Conservation (phyloP, 2,329 filamentous ascomycete species). For the Shiraia bambusicola region DNA sequence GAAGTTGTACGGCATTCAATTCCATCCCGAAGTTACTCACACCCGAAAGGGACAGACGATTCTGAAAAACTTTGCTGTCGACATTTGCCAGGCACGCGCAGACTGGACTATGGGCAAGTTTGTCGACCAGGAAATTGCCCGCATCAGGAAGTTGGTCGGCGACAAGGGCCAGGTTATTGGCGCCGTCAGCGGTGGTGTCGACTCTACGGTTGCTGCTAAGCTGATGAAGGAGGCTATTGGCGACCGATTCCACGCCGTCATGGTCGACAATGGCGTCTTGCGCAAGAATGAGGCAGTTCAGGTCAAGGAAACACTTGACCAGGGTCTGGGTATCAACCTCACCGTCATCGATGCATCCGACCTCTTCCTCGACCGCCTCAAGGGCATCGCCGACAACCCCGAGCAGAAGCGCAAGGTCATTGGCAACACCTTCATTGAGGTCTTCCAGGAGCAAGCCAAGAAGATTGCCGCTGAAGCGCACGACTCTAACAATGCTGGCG, state of each 20-base stretch:
- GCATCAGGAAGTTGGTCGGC: constrained; percentile 81
- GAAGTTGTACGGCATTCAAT: constrained; percentile 80
- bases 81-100: constrained; percentile 73
- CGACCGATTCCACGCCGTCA: constrained; percentile 78
- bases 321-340: constrained; percentile 86
- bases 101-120: constrained; percentile 90
- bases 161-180: constrained; percentile 79
- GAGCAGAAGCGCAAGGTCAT: constrained; percentile 93
- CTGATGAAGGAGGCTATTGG: constrained; percentile 86
- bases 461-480: constrained; percentile 72
- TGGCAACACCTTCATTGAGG: constrained; percentile 74
- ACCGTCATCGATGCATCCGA: constrained; percentile 81
- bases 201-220: constrained; percentile 83
- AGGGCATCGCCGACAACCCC: constrained; percentile 71
- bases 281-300: constrained; percentile 79
- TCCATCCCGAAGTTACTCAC: constrained; percentile 83
- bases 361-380: constrained; percentile 73
- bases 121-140: constrained; percentile 72
- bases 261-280: constrained; percentile 85
- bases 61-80: constrained; percentile 79
- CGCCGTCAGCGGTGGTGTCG: constrained; percentile 80
- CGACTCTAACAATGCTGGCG: constrained; percentile 66
- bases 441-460: constrained; percentile 79
- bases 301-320: constrained; percentile 75
- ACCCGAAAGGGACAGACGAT: constrained; percentile 69